Base-by-base conservation (phyloP, 768 basidiomycete species). In the Russula brevipes region DNA sequence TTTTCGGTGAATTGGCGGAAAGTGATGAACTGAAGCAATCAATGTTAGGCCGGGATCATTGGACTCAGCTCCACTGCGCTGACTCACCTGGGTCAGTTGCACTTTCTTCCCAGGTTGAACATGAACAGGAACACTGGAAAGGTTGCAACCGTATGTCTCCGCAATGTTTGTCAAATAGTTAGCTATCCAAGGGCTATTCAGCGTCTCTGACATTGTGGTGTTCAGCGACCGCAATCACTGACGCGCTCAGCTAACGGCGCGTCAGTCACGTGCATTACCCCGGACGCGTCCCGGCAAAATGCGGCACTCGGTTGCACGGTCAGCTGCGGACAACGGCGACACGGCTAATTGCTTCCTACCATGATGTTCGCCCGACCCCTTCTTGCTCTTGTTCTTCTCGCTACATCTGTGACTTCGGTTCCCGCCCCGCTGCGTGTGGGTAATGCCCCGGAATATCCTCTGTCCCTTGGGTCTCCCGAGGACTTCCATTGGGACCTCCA, bases 401-500 rank as follows among this genome's bases (percentile, higher is more conserved):
- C 60, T 4, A 54, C 65, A 2, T 12, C 57, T 4, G 56, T 45
- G 1, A 35, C 57, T 10, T 50, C 64, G 11, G 35, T 47, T 16
- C 66, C 64, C n/a, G 30, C 52, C 24, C 17, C 44, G 2, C 56
- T 68, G 10, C 64, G 50, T 46, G 56, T 66, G 17, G 11, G 46
- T 5, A 57, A 66, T 58, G 53, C 24, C 42, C 50, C 54, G 17
- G 66, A 60, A 19, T 60, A 60, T 49, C 31, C 59, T n/a, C 19
- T 64, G 3, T 24, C 38, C 1, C 17, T 31, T n/a, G 57, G 57
- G 33, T 12, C n/a, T 36, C 33, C 33, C 35, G 61, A 59, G 9
- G 61, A 47, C 39, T 60, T 87, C 73, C 77, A 80, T 72, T 78
- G 92, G 63, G 87, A 94, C 76, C 78, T 95, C 58, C 79, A 81